A percentile compares a stretch with the other conserved stretches of the same genome.
Conservation (phyloP, 345 rosid species). For the Rhizophora apiculata region DNA sequence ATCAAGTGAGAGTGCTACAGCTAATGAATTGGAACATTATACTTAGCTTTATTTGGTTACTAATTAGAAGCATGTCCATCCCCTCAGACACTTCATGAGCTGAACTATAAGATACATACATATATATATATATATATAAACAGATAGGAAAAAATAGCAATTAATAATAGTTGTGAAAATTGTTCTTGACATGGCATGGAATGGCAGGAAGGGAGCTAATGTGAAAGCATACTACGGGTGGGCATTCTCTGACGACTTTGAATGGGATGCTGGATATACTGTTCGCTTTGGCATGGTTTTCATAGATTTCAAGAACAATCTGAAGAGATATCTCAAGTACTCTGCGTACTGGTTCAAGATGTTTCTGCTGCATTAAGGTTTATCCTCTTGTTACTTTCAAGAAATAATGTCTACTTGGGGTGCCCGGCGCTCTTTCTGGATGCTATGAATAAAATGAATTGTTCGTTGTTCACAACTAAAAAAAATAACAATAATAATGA, state of each 20-base stretch:
- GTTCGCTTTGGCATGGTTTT: conserved; percentile 49
- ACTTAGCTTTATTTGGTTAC: no score
- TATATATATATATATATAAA: no score
- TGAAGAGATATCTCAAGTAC: conserved; percentile 49
- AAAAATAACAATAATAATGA: no score
- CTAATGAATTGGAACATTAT: not conserved
- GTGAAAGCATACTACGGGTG: conserved; percentile 55
- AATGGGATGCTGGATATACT: conserved; percentile 57
- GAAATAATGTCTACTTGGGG: no score
- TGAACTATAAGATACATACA: no score
- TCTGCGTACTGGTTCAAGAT: conserved; percentile 60
- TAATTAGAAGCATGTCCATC: no score
- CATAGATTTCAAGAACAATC: conserved; percentile 46
- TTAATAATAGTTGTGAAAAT: not conserved
- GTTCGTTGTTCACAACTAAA: no score
- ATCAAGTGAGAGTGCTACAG: conserved; percentile 29
- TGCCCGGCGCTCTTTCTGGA: no score
- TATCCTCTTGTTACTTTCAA: not conserved
- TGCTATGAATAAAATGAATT: no score
- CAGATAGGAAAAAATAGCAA: no score
- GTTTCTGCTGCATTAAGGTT: conserved; percentile 28
- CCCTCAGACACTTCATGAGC: no score
- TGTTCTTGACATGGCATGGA: not conserved
- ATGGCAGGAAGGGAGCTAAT: conserved; percentile 45
- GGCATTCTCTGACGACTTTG: conserved; percentile 61